These are phyloP conservation scores for Purpureocillium takamizusanense DNA, from an alignment of 2,329 filamentous ascomycete genomes.

Conservation along the genomic window DNA sequence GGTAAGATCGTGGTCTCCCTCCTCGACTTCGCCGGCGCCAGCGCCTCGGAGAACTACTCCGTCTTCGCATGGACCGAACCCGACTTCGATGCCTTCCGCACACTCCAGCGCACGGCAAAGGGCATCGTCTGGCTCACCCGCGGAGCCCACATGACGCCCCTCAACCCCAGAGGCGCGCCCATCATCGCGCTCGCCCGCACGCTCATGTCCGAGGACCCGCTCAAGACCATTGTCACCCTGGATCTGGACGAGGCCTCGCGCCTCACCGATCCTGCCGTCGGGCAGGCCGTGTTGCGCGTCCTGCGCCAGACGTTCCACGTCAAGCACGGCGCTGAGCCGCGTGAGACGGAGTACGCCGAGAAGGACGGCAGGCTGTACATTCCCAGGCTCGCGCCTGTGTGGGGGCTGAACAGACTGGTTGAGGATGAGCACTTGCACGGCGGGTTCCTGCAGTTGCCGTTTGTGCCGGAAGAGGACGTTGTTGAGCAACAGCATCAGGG, in stretches of 20 bases:
- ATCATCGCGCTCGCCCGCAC: conserved; percentile 38
- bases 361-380: conserved; percentile 27
- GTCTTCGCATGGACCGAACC: conserved; percentile 29
- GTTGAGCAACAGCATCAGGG: conserved; percentile 1
- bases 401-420: conserved; percentile 32
- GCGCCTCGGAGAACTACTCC: conserved; percentile 10
- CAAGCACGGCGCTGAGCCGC: conserved; percentile 7
- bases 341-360: conserved; percentile 36
- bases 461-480: conserved; percentile 7
- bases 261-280: conserved; percentile 7
- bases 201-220: conserved; percentile 38
- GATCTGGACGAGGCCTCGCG: conserved; percentile 8
- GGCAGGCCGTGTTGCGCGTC: conserved; percentile 14
- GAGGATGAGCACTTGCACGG: conserved; percentile 19
- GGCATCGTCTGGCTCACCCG: conserved; percentile 39
- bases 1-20: conserved; percentile 33
- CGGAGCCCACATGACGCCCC: conserved; percentile 27
- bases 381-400: conserved; percentile 33
- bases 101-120: conserved; percentile 24
- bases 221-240: conserved; percentile 31
- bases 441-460: conserved; percentile 8
- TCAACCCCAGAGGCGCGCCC: conserved; percentile 26
- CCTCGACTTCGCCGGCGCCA: conserved; percentile 27
- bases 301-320: conserved; percentile 14
- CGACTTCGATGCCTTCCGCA: conserved; percentile 31